phyloP scores from a whole-genome alignment of 2,329 filamentous ascomycete genomes.

The Thelonectria discophora region DNA sequence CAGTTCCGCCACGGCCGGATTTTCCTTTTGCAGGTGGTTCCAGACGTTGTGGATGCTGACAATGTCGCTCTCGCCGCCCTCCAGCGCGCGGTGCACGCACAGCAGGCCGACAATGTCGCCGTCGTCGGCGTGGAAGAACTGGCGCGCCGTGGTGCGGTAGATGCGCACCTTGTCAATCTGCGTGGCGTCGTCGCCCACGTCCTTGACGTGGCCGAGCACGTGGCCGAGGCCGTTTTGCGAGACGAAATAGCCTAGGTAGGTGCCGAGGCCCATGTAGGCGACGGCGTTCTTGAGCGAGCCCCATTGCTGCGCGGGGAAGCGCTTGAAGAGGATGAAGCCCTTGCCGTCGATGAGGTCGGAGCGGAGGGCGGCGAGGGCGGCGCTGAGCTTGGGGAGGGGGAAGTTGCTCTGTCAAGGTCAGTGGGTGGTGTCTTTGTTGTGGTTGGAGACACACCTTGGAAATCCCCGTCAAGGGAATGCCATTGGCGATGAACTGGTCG shows the following conservation, averaged over 20 bases:
- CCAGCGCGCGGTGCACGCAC: conserved; percentile 79
- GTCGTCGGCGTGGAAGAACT: conserved; percentile 74
- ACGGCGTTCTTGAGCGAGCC: conserved; percentile 81
- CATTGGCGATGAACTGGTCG: conserved; percentile 73
- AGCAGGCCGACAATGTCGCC: conserved; percentile 84
- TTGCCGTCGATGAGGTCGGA: conserved; percentile 75
- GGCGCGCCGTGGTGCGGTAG: conserved; percentile 80
- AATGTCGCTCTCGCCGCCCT: conserved; percentile 86
- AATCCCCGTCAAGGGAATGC: conserved; percentile 76
- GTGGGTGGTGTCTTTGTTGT: not conserved
- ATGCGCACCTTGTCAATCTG: conserved; percentile 90
- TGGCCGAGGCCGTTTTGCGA: conserved; percentile 87
- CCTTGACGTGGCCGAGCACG: conserved; percentile 89
- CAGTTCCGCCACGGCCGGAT: conserved; percentile 80
- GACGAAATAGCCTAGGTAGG: conserved; percentile 87
- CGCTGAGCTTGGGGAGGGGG: conserved; percentile 52
- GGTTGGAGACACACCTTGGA: conserved; percentile 35
- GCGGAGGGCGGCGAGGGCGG: conserved; percentile 48
- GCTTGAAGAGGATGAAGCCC: conserved; percentile 90
- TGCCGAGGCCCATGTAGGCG: conserved; percentile 90
- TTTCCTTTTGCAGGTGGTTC: conserved; percentile 78
- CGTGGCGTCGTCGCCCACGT: conserved; percentile 81
- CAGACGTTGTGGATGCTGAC: conserved; percentile 82
- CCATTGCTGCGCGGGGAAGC: conserved; percentile 81
- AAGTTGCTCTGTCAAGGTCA: conserved; percentile 50